phyloP scores from a whole-genome alignment of 2,329 filamentous ascomycete genomes.

The Cordyceps pruinosa region DNA sequence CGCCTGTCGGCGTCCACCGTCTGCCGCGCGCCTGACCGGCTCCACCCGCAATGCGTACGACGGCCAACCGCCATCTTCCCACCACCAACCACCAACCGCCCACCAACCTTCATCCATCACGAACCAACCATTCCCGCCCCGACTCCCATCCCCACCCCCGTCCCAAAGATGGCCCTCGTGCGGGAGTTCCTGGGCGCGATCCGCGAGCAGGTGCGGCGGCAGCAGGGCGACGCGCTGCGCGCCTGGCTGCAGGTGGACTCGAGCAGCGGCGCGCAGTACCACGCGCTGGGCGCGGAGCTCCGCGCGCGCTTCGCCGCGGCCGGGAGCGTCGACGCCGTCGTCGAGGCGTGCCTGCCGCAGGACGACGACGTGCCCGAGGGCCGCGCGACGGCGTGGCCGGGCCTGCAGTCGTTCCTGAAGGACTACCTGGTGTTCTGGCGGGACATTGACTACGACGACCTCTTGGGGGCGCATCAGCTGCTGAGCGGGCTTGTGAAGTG shows the following conservation, averaged over 20 bases:
- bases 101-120: too few relatives aligned
- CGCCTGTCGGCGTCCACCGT: too few relatives aligned
- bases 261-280: conserved; percentile 59
- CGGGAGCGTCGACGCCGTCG: conserved; percentile 53
- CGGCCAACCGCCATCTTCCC: too few relatives aligned
- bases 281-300: conserved; percentile 60
- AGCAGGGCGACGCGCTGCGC: conserved; percentile 59
- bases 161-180: conserved; percentile 39
- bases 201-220: conserved; percentile 45
- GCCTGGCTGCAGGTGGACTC: conserved; percentile 71
- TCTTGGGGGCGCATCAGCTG: conserved; percentile 67
- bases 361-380: conserved; percentile 58
- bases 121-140: too few relatives aligned
- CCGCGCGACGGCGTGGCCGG: conserved; percentile 62
- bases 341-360: conserved; percentile 56
- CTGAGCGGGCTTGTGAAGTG: conserved; percentile 71
- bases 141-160: too few relatives aligned
- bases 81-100: too few relatives aligned
- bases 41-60: too few relatives aligned
- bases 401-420: conserved; percentile 71
- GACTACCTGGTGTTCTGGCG: conserved; percentile 76
- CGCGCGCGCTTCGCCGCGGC: conserved; percentile 44
- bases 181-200: conserved; percentile 63
- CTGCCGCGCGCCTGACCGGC: too few relatives aligned
- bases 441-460: conserved; percentile 69